Evolutionary conservation across 1,284 basidiomycete genomes (phyloP).

Genomic region (Austroboletus novae-zelandiae): DNA sequence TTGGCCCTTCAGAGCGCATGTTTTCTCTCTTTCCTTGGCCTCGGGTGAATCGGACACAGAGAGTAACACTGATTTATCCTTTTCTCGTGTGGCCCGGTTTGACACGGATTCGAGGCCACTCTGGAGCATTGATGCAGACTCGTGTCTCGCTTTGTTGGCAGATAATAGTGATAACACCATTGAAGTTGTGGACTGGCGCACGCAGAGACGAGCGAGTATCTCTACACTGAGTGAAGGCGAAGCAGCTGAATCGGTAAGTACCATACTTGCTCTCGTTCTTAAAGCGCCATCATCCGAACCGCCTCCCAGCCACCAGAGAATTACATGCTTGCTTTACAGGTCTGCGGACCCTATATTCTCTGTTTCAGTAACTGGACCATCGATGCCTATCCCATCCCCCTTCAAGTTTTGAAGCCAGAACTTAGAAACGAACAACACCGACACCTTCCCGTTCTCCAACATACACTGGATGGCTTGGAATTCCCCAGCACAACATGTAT

Average conservation of each 20-base stretch:
- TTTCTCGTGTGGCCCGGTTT: constrained; percentile 6
- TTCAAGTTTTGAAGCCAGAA: not conserved
- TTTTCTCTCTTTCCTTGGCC: constrained; percentile 8
- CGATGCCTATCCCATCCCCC: constrained; percentile 41
- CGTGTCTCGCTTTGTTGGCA: constrained; percentile 10
- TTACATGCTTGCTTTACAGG: constrained; percentile 36
- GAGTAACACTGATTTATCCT: not conserved
- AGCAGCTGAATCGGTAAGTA: constrained; percentile 7
- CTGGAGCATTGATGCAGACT: constrained; percentile 16
- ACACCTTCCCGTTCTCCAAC: constrained; percentile 17
- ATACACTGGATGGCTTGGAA: constrained; percentile 26
- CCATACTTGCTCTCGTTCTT: not conserved
- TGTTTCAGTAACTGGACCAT: constrained; percentile 47
- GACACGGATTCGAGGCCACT: not conserved
- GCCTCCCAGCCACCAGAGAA: constrained; percentile 39
- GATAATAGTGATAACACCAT: not conserved
- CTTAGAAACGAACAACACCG: not conserved
- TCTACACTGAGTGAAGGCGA: not conserved
- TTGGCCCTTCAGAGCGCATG: constrained; percentile 3
- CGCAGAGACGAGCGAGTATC: constrained; percentile 3
- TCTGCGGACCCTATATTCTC: constrained; percentile 46
- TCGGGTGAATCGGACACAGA: not conserved
- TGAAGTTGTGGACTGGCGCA: constrained; percentile 20
- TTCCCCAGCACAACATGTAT: constrained; percentile 34
- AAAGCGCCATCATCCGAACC: not conserved